Evolutionary conservation across 768 basidiomycete species (phyloP).

Genomic region (Candolleomyces efflorescens): DNA sequence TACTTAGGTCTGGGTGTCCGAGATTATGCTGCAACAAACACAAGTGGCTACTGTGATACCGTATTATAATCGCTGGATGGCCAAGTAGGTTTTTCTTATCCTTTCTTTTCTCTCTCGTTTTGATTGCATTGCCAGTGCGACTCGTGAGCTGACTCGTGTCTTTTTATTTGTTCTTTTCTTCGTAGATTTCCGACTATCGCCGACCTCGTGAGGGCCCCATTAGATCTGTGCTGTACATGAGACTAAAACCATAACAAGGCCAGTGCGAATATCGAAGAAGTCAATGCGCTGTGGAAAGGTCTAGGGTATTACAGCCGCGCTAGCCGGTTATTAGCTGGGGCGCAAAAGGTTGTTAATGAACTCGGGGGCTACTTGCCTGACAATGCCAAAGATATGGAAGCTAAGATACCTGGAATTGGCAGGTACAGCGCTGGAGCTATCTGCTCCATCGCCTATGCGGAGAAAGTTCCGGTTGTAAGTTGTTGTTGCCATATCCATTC

Average conservation of each 20-base stretch:
- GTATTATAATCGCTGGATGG: constrained; percentile 89
- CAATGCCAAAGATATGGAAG: constrained; percentile 77
- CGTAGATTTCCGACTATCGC: constrained; percentile 76
- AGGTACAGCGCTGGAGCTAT: constrained; percentile 86
- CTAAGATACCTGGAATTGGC: constrained; percentile 82
- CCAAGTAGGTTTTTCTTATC: constrained; percentile 43
- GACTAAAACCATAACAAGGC: constrained; percentile 40
- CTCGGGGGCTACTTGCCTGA: constrained; percentile 70
- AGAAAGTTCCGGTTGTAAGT: constrained; percentile 79
- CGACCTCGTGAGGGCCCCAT: constrained; percentile 52
- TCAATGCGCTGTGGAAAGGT: constrained; percentile 89
- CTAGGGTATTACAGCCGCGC: constrained; percentile 90
- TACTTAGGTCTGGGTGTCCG: constrained; percentile 78
- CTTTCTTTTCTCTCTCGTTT: not conserved
- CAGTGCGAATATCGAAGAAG: constrained; percentile 69
- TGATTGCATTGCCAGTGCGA: not conserved
- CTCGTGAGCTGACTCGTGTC: constrained; percentile 1
- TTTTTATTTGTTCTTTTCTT: constrained; percentile 9
- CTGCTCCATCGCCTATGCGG: constrained; percentile 84
- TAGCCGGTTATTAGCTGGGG: constrained; percentile 76
- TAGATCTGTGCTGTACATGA: constrained; percentile 10
- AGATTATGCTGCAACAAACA: constrained; percentile 97
- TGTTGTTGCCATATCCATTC: too few species aligned
- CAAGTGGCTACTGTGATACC: constrained; percentile 92
- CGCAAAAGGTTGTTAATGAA: constrained; percentile 69